Evolutionary conservation across 2,329 filamentous ascomycete genomes (phyloP).

Genomic region (Penicillium palitans): DNA sequence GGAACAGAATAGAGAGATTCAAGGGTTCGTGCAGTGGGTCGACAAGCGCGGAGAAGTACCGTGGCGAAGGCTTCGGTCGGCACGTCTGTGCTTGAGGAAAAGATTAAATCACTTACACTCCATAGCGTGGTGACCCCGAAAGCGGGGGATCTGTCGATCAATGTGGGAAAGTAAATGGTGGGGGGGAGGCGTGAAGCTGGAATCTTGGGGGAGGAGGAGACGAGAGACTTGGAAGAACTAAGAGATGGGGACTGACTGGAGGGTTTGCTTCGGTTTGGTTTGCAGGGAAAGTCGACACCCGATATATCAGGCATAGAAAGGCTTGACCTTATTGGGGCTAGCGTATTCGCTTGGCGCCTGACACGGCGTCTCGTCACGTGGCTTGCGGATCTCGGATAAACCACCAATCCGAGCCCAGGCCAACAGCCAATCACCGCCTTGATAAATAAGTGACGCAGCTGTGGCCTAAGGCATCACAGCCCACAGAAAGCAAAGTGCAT

Average conservation of each 20-base stretch:
- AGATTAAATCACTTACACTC: conserved; percentile 56
- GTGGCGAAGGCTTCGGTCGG: conserved; percentile 35
- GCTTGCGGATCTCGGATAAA: neutral
- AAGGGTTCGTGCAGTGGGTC: conserved; percentile 39
- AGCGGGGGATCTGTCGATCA: conserved; percentile 35
- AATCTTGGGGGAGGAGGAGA: conserved; percentile 33
- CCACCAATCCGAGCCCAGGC: neutral
- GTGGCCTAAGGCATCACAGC: conserved; percentile 27
- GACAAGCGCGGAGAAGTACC: conserved; percentile 42
- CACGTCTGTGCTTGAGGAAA: conserved; percentile 30
- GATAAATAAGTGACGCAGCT: conserved; percentile 21
- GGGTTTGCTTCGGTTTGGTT: conserved; percentile 25
- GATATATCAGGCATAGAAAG: conserved; percentile 29
- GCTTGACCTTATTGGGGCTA: conserved; percentile 14
- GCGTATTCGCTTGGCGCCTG: conserved; percentile 23
- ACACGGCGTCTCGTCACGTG: conserved; percentile 20
- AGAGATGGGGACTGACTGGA: conserved; percentile 34
- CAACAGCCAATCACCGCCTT: conserved; percentile 22
- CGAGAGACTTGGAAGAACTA: conserved; percentile 38
- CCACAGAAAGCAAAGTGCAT: conserved; percentile 28
- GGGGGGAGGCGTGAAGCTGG: conserved; percentile 23
- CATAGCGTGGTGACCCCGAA: conserved; percentile 56
- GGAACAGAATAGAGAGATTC: conserved; percentile 24
- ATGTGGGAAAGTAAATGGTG: conserved; percentile 36
- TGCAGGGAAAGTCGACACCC: conserved; percentile 22